Evolutionary conservation across 495 filamentous ascomycete species (phyloP), one percentile per base, ranked within the genome.

Genomic region (Penicillium bovifimosum): DNA sequence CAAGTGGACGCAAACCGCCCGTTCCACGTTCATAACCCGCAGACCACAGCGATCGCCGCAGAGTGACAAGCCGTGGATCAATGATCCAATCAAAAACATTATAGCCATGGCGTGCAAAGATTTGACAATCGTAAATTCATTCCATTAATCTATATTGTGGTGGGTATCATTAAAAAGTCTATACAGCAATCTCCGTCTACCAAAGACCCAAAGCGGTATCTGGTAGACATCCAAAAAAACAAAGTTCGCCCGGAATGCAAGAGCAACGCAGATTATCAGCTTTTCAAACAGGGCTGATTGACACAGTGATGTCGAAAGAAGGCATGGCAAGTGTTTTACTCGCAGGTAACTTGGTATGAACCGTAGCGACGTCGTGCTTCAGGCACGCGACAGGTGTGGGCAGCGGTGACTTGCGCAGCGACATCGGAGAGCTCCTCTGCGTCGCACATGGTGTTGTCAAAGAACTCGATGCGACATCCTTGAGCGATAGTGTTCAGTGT

Each of bases 391-490:
- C 63, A 65, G 4, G 33, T 31, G 13, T 55, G 50, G 2, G 49
- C 42, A 28, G 39, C 18, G n/a, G 28, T 55, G 17, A 50, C 38
- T 9, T 59, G 52, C 7, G 53, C 53, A 0, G 58, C 53, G 10
- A 64, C 16, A 35, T 56, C 61, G 4, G 55, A 55, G 9, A 53
- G 39, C 17, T 61, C 60, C 34, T 28, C 50, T 28, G 36, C 29
- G 18, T 66, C 63, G 53, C 63, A 66, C 63, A 66, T 66, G 13
- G 63, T 66, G 46, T 66, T 66, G 24, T 66, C 63, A 33, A 53
- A 66, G 34, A 64, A 64, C 38, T 66, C 53, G 39, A 66, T 54
- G 20, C 49, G 55, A 27, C 63, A 66, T 20, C 60, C 58, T 1
- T 54, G 52, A 5, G 52, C 40, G 13, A 66, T 17, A 2, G 41